phyloP scores from a whole-genome alignment of 2,329 filamentous ascomycete genomes.

The Botrytis cinerea region DNA sequence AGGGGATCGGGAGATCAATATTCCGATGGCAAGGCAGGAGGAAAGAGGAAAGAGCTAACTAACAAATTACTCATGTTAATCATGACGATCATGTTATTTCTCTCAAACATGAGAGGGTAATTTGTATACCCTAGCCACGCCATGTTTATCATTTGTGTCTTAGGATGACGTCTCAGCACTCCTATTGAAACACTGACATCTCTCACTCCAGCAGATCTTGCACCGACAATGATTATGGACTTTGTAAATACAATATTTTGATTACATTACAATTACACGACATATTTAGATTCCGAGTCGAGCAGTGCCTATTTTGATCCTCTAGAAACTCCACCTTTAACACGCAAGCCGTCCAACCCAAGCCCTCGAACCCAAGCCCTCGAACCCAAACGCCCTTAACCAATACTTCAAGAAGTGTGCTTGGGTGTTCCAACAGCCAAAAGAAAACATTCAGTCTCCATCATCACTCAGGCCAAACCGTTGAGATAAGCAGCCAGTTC shows the following conservation, averaged over 20 bases:
- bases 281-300: background rate
- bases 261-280: background rate
- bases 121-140: background rate
- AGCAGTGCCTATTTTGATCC: constrained; percentile 5
- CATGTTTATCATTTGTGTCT: background rate
- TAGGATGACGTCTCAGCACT: background rate
- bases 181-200: background rate
- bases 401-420: background rate
- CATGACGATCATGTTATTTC: background rate
- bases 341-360: background rate
- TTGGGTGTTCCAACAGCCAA: constrained; percentile 5
- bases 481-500: constrained; percentile 16
- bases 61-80: background rate
- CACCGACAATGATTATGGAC: too few relatives aligned
- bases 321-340: background rate
- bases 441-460: background rate
- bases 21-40: background rate
- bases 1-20: background rate
- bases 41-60: background rate
- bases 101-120: background rate
- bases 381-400: background rate
- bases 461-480: background rate
- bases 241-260: background rate
- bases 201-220: background rate
- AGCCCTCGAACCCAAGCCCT: background rate